Evolutionary conservation across 2,329 filamentous ascomycete species (phyloP).

Genomic region (Penicillium frequentans): DNA sequence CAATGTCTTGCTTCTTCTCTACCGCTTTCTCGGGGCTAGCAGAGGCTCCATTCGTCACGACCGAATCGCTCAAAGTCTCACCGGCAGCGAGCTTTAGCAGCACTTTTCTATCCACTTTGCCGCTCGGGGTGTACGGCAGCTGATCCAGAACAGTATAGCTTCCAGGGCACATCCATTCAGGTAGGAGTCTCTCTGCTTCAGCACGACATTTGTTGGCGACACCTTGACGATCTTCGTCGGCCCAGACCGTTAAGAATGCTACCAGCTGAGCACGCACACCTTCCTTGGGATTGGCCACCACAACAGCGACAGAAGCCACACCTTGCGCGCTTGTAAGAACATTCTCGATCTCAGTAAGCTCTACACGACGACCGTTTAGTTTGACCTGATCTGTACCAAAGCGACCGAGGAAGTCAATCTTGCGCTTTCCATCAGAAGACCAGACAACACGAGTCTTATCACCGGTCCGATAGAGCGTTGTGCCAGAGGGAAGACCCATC

Average conservation of each 20-base stretch:
- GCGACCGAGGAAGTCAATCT: constrained; percentile 76
- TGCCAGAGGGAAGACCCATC: constrained; percentile 46
- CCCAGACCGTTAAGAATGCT: background rate
- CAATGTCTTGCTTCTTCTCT: background rate
- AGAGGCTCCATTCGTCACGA: background rate
- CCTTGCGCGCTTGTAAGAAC: background rate
- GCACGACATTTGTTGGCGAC: background rate
- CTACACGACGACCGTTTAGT: constrained; percentile 76
- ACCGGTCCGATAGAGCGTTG: constrained; percentile 30
- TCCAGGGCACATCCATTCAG: background rate
- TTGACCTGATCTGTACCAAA: constrained; percentile 81
- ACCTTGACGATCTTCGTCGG: background rate
- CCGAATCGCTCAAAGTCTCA: background rate
- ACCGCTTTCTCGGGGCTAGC: background rate
- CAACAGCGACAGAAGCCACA: background rate
- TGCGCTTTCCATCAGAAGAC: constrained; percentile 53
- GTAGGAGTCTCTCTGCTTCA: background rate
- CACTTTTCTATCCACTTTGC: background rate
- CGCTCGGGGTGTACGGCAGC: background rate
- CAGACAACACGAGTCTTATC: constrained; percentile 56
- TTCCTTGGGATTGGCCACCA: background rate
- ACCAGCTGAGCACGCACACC: background rate
- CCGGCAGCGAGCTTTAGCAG: background rate
- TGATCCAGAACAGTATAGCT: background rate
- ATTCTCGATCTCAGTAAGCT: constrained; percentile 71